Evolutionary conservation across 2,329 filamentous ascomycete species (phyloP).

Genomic region (Cryphonectria parasitica): DNA sequence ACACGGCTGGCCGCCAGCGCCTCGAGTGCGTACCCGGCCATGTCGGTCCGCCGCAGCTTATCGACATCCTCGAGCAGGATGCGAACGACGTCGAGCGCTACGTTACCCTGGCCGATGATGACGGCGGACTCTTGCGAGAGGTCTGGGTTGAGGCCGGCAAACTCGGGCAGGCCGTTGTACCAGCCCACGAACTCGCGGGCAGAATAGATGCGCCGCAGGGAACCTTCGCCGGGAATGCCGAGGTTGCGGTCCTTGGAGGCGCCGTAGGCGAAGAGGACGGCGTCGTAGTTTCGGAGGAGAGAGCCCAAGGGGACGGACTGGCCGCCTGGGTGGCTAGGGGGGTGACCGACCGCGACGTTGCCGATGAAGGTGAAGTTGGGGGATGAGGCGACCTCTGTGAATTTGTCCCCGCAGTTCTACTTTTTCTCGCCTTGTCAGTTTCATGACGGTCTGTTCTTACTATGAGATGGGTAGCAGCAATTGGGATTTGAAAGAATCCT

Average conservation of each 20-base stretch:
- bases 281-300: conserved; percentile 84
- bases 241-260: conserved; percentile 82
- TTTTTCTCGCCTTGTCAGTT: conserved; percentile 1
- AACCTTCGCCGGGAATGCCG: conserved; percentile 77
- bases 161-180: conserved; percentile 95
- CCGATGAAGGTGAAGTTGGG: conserved; percentile 88
- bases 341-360: conserved; percentile 77
- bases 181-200: conserved; percentile 94
- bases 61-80: conserved; percentile 81
- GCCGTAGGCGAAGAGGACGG: conserved; percentile 90
- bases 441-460: background rate
- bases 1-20: conserved; percentile 73
- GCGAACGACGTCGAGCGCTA: conserved; percentile 89
- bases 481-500: background rate
- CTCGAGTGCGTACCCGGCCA: conserved; percentile 81
- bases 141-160: conserved; percentile 71
- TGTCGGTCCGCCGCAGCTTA: conserved; percentile 79
- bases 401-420: conserved; percentile 93
- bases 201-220: conserved; percentile 76
- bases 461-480: too few species aligned
- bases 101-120: conserved; percentile 93
- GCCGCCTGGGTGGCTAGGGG: conserved; percentile 43
- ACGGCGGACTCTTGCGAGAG: conserved; percentile 79
- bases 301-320: conserved; percentile 65
- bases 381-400: conserved; percentile 82